These are phyloP conservation scores for Wickerhamomyces tratensis DNA, from an alignment of 805 yeast genomes.

Conservation along the genomic window DNA sequence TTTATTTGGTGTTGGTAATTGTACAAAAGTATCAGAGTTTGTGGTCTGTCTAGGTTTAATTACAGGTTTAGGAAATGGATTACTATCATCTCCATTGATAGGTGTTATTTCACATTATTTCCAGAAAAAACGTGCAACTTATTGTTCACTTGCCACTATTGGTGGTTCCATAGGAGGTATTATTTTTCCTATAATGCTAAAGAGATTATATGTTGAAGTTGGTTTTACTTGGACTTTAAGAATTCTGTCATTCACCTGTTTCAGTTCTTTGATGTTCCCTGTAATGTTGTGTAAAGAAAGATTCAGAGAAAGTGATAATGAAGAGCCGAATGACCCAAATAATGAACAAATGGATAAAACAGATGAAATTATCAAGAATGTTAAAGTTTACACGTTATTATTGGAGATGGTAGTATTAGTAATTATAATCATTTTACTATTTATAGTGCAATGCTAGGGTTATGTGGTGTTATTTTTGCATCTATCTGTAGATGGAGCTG, in stretches of 20 bases:
- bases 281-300: slow-evolving; percentile 28
- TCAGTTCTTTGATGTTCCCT: slow-evolving; percentile 24
- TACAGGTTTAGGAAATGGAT: slow-evolving; percentile 45
- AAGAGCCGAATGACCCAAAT: slow-evolving; percentile 19
- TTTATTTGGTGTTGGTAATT: slow-evolving; percentile 42
- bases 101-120: slow-evolving; percentile 60
- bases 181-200: slow-evolving; percentile 40
- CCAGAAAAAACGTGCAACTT: slow-evolving; percentile 41
- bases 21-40: slow-evolving; percentile 44
- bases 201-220: slow-evolving; percentile 32
- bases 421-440: slow-evolving; percentile 31
- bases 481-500: slow-evolving; percentile 25
- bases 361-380: slow-evolving; percentile 1
- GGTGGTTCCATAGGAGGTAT: slow-evolving; percentile 48
- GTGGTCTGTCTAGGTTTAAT: slow-evolving; percentile 44
- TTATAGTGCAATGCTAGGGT: slow-evolving; percentile 29
- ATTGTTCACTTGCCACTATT: slow-evolving; percentile 34
- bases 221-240: slow-evolving; percentile 52
- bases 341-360: slow-evolving; percentile 7
- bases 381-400: slow-evolving; percentile 20
- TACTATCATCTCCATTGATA: slow-evolving; percentile 47
- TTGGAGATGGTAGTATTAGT: slow-evolving; percentile 19
- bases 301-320: slow-evolving; percentile 17
- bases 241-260: slow-evolving; percentile 34
- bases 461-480: slow-evolving; percentile 26